Base-by-base conservation (phyloP, 2,329 filamentous ascomycete species). In the Colletotrichum agaves region DNA sequence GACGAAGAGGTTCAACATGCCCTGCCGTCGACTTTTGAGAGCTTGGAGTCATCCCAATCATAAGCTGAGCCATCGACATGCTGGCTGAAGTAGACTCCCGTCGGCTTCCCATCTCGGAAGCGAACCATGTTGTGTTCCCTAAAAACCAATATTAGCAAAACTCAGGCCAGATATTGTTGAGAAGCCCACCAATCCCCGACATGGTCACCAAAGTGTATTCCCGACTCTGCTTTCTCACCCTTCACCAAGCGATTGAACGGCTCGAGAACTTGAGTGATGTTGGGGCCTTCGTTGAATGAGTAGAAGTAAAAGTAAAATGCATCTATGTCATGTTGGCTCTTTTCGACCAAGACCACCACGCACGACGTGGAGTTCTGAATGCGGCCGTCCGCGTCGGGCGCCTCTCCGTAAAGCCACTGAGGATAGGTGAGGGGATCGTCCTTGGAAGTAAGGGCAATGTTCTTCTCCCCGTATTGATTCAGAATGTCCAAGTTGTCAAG, bases 271-370 rank as follows among this genome's bases (percentile, higher is more conserved):
- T 78, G 77, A 0, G 74, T 77, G 59, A 77, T 72, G 17, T 78
- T 78, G 0, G 75, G 71, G 0, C 76, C 76, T 31, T 75, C 72
- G 1, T 78, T 75, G 23, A 74, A 78, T 0, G 76, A 77, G 55
- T 78, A 78, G 15, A 78, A 78, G 23, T 78, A 78, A 43, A 78
- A 78, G 62, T 74, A 78, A 10, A 78, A 78, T 0, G 75, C 76
- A 35, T 77, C 77, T 1, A 77, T 7, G 5, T 77, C 74, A 1
- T 69, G 31, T 5, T 72, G 43, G 35, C 60, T 68, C 60, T 74
- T 75, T 13, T 76, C 73, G 0, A 78, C 75, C 8, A 78, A 39
- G 19, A 78, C 72, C 2, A 78, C 74, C 1, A 75, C 74, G 41
- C 74, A 76, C 0, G 76, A 71, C 3, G 76, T 76, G 1, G 75